Evolutionary conservation across 2,329 filamentous ascomycete species (phyloP), one percentile per base, ranked within the genome.

Genomic region (Fusarium sp.): DNA sequence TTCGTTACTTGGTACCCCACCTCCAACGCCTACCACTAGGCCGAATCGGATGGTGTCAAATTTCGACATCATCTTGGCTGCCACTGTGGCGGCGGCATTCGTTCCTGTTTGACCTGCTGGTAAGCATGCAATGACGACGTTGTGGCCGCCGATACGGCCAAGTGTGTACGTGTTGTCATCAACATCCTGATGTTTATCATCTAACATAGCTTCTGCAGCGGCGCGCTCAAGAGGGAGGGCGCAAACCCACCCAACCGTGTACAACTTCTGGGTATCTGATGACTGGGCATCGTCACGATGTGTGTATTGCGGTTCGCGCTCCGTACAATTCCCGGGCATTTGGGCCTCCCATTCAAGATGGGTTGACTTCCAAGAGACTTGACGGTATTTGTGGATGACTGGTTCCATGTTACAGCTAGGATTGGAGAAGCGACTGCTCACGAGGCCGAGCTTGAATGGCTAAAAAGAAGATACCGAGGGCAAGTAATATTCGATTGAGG

Each of bases 21-120:
- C 75, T 0, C 72, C 74, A 14, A 77, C 74, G 0, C 74, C 75
- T 0, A 77, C 75, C 64, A 77, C 75, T 26, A 77, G 56, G 0
- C 65, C 66, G 0, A 62, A 8, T 0, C 44, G 8, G 0, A 72
- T 48, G 0, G 34, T 53, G 0, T 45, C 86, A 66, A 81, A 89
- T 36, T 91, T 85, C 2, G 50, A 38, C 3, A 5, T n/a, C 3
- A 72, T 3, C 1, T 69, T 11, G 1, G 45, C 65, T 82, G 66
- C 5, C 0, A 76, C 72, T 2, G 14, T 69, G 0, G 74, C 65
- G 0, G 76, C 74, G 10, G 67, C 71, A 5, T 65, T 74, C 0
- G 28, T 61, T 0, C 76, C 75, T 3, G 74, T 74, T 2, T 71
- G 56, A 1, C 13, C 20, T 4, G 1, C 0, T 11, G 40, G 75